Evolutionary conservation across 2,329 filamentous ascomycete species (phyloP), one percentile per base, ranked within the genome.

Genomic region (Phyllosticta capitalensis): DNA sequence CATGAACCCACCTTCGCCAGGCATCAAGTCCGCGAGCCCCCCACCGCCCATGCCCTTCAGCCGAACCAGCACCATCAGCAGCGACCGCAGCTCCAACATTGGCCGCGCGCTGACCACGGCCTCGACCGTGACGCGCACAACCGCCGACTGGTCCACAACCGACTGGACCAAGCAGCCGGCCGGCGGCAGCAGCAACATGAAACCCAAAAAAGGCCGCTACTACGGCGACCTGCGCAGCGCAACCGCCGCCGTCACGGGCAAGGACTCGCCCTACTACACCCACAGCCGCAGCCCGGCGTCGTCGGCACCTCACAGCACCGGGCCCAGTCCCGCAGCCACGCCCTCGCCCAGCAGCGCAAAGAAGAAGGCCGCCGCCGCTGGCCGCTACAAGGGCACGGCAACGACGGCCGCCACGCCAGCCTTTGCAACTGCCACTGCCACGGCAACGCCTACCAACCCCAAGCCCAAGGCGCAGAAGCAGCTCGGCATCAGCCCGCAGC

Each of bases 201-300:
- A 28, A 20, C 22, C 33, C 12, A 51, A 54, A 38, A 48, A 55
- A 21, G 14, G 38, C 21, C 51, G 76, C 3, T 76, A 75, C 65
- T 80, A 79, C 63, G 76, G 76, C 28, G 75, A 79, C 62, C 71
- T 80, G 9, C 72, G 73, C 52, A 70, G 75, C 3, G 76, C 77
- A 1, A 74, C 70, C 3, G 65, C 69, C 7, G 71, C 69, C 2
- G 69, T 78, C 54, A 67, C 52, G 12, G 56, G 52, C 22, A 45
- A 71, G 21, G 68, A 65, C 51, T 65, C 63, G 28, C 61, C 21
- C 50, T 55, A 21, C 49, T 50, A 21, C 53, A 58, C 28, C 30
- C 12, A 63, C 26, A 21, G 69, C 66, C 20, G 65, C 67, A 14
- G 65, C 67, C 49, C 67, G 67, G 1, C 67, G 67, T 2, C 52